Evolutionary conservation across 78 protist species (phyloP).

Genomic region (Dictyostelium capitatum): DNA sequence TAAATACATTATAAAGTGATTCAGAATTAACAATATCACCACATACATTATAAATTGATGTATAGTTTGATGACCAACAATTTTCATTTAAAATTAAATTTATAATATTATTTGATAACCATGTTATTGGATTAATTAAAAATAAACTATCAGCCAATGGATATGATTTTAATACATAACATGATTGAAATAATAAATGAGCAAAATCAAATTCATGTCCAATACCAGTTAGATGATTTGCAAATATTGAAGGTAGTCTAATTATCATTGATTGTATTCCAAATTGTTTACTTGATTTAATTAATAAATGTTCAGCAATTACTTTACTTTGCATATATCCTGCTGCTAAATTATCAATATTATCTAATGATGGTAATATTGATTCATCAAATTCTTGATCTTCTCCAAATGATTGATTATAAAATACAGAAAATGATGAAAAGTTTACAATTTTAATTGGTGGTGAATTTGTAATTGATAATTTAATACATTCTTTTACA

Average conservation of each 20-base stretch:
- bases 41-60: not conserved
- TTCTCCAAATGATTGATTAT: not conserved
- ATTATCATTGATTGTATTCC: constrained; percentile 1
- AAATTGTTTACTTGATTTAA: not conserved
- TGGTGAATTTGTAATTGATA: not conserved
- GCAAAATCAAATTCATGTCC: not conserved
- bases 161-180: too few species aligned
- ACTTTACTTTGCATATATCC: constrained; percentile 66
- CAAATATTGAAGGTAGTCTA: not conserved
- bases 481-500: not conserved
- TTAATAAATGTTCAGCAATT: constrained; percentile 22
- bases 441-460: constrained; percentile 3
- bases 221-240: constrained; percentile 8
- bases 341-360: not conserved
- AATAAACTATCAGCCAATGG: too few species aligned
- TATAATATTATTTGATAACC: not conserved
- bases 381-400: not conserved
- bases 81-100: not conserved
- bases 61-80: not conserved
- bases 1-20: not conserved
- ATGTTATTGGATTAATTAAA: not conserved
- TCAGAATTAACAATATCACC: not conserved
- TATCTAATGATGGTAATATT: not conserved
- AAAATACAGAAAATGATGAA: constrained; percentile 40
- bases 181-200: too few species aligned